Conservation (phyloP, 768 basidiomycete species). For the Russula abietina region DNA sequence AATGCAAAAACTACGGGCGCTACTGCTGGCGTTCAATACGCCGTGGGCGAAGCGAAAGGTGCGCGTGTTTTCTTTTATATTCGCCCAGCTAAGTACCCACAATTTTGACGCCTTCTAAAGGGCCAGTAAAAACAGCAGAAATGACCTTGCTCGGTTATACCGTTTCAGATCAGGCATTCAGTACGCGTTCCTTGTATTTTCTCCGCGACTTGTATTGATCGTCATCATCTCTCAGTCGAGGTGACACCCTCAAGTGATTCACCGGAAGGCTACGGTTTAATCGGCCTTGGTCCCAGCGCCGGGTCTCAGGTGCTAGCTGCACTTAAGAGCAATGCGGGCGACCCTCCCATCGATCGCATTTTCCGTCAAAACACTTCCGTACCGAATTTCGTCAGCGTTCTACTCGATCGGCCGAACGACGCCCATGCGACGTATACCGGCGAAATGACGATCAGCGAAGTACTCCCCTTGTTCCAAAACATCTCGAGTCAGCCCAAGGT, state of each 20-base stretch:
- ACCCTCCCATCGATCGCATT: slow-evolving; percentile 57
- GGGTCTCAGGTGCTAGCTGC: slow-evolving; percentile 42
- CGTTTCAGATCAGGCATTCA: slow-evolving; percentile 41
- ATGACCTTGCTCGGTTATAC: slow-evolving; percentile 43
- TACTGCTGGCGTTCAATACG: slow-evolving; percentile 44
- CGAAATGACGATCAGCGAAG: slow-evolving; percentile 56
- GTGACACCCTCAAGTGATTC: slow-evolving; percentile 31
- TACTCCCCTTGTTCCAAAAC: slow-evolving; percentile 42
- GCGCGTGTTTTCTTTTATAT: neutral
- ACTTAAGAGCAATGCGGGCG: slow-evolving; percentile 35
- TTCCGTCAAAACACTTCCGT: slow-evolving; percentile 51
- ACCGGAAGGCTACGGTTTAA: slow-evolving; percentile 35
- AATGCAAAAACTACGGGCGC: slow-evolving; percentile 36
- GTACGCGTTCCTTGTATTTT: slow-evolving; percentile 33
- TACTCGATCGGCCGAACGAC: slow-evolving; percentile 55
- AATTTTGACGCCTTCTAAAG: slow-evolving; percentile 21
- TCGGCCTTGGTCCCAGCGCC: slow-evolving; percentile 56
- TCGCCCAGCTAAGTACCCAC: neutral
- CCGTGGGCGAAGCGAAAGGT: slow-evolving; percentile 40
- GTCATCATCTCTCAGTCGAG: slow-evolving; percentile 34
- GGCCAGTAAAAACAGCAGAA: slow-evolving; percentile 40
- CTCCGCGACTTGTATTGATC: neutral
- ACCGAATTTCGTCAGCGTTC: slow-evolving; percentile 56
- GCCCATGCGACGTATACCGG: slow-evolving; percentile 47
- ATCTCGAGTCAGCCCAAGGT: slow-evolving; percentile 49